Evolutionary conservation across 1,284 basidiomycete genomes (phyloP).

Genomic region (Tylopilus orsonianus): DNA sequence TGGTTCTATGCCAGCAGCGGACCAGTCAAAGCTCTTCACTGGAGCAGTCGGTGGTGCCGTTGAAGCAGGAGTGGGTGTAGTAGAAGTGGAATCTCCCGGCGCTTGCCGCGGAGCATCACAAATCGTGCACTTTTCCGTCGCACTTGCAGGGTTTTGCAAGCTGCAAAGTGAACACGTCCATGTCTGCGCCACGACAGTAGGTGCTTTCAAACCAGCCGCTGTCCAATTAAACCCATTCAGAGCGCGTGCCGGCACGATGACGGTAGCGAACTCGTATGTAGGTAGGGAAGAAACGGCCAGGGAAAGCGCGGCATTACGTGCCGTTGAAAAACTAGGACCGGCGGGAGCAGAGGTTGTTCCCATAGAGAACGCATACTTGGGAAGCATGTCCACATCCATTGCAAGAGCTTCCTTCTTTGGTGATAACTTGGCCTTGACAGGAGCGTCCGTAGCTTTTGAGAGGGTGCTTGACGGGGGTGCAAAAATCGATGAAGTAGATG

Average conservation of each 20-base stretch:
- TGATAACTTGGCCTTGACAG: conserved; percentile 15
- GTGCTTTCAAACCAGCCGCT: conserved; percentile 40
- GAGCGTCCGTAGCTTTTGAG: not conserved
- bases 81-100: conserved; percentile 12
- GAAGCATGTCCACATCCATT: conserved; percentile 29
- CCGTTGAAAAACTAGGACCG: conserved; percentile 37
- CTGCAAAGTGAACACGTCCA: conserved; percentile 51
- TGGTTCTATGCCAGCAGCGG: conserved; percentile 47
- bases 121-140: conserved; percentile 48
- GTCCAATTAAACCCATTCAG: conserved; percentile 43
- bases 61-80: conserved; percentile 8
- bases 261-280: conserved; percentile 41
- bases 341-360: conserved; percentile 30
- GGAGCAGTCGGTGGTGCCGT: conserved; percentile 13
- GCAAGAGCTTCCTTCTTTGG: conserved; percentile 37
- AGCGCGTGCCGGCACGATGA: conserved; percentile 24
- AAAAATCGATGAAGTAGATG: conserved; percentile 26
- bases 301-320: conserved; percentile 35
- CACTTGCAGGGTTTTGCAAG: conserved; percentile 44
- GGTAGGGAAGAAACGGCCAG: conserved; percentile 39
- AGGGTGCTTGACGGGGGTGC: conserved; percentile 1
- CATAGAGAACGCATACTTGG: conserved; percentile 29
- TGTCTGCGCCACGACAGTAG: conserved; percentile 20
- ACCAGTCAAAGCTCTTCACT: conserved; percentile 49
- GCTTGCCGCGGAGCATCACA: conserved; percentile 45